Evolutionary conservation across 805 yeast species (phyloP), one percentile per base, ranked within the genome.

Genomic region (Sungouiozyma ichnusensis): DNA sequence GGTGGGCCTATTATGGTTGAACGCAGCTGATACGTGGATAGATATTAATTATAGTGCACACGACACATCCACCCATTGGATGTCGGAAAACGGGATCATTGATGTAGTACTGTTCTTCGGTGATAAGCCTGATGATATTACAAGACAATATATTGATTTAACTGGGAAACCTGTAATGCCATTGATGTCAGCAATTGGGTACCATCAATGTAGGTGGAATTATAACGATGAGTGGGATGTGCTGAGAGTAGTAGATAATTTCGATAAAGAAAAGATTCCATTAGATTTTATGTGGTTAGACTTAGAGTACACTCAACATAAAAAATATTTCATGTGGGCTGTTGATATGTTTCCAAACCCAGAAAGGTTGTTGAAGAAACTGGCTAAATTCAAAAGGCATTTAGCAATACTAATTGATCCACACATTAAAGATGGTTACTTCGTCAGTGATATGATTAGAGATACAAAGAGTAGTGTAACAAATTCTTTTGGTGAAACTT

Each of bases 191-290:
- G 69, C 95, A 0, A 60, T 87, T 13, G 97, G 95, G 0, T 85
- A 92, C 57, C 97, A 92, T 57, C 98, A 92, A 63, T 90, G 96
- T 57, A 74, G 97, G 55, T 92, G 98, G 98, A 92, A 92, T 60
- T 92, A 92, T 64, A 85, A 85, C 57, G 88, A 83, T 52, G 88
- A 85, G 55, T 70, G 71, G 9, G 98, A 92, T 62, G 90, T 92
- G 1, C 62, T 86, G n/a, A 76, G 70, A 6, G 81, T 92, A 13
- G 73, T 74, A 48, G 58, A 68, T 2, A 71, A 76, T 43, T 81
- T 92, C 72, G 97, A 90, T 59, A 67, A 72, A 45, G 58, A 75
- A 52, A 73, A 68, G 36, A 77, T 92, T 44, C 97, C 97, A 2
- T 84, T 79, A 57, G 98, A 92, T 59, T 77, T 82, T 13, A 82